Percentiles rank a stretch among this genome's conserved stretches.
Conservation (phyloP, 2,329 filamentous ascomycete species). For the Paraphaeosphaeria minitans region DNA sequence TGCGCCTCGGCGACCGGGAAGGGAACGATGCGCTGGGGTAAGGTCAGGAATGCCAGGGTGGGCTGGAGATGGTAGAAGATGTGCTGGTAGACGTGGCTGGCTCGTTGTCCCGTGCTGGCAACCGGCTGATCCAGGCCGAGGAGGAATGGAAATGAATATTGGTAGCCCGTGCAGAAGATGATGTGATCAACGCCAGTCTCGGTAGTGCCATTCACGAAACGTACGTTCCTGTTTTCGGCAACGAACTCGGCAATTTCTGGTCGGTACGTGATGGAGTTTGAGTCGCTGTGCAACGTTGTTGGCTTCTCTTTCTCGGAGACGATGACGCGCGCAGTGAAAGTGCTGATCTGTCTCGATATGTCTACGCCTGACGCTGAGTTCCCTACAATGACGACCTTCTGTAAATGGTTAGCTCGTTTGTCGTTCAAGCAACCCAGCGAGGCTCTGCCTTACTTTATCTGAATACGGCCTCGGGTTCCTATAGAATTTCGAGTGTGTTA, state of each 20-base stretch:
- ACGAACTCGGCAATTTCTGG: slow-evolving; percentile 58
- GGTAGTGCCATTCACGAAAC: slow-evolving; percentile 68
- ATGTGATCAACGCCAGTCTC: slow-evolving; percentile 72
- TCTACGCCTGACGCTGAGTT: slow-evolving; percentile 81
- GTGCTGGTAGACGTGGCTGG: slow-evolving; percentile 75
- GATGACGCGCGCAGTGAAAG: slow-evolving; percentile 61
- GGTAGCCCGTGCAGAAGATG: slow-evolving; percentile 84
- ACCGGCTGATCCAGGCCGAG: slow-evolving; percentile 57
- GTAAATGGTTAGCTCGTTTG: background rate
- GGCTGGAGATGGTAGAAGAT: slow-evolving; percentile 74
- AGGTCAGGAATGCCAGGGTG: slow-evolving; percentile 72
- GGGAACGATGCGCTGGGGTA: slow-evolving; percentile 7
- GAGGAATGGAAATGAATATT: slow-evolving; percentile 78
- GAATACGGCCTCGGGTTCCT: slow-evolving; percentile 65
- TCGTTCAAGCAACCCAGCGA: background rate
- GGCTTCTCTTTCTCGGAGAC: slow-evolving; percentile 51
- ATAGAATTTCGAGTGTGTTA: slow-evolving; percentile 71
- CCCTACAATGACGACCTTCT: slow-evolving; percentile 82
- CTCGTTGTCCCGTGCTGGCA: slow-evolving; percentile 50
- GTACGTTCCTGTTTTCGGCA: slow-evolving; percentile 63
- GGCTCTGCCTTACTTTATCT: slow-evolving; percentile 45
- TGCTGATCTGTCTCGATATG: slow-evolving; percentile 73
- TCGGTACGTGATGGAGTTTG: slow-evolving; percentile 60
- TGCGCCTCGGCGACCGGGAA: slow-evolving; percentile 66
- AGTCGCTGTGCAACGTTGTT: slow-evolving; percentile 61